These are phyloP conservation scores for Cochlearia excelsa DNA, from an alignment of 345 rosid genomes.

Conservation along the genomic window DNA sequence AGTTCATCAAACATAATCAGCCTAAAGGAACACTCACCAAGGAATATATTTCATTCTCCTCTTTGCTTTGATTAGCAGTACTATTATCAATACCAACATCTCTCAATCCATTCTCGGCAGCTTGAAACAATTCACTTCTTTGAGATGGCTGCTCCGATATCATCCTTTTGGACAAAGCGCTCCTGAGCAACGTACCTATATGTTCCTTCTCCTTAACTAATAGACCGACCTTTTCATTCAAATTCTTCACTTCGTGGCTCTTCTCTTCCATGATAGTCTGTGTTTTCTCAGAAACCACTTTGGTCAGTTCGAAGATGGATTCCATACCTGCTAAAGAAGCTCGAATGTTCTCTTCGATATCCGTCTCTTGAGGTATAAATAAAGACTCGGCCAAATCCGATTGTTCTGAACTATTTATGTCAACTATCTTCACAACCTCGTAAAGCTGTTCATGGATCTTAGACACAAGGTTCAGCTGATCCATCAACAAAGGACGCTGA, in stretches of 20 bases:
- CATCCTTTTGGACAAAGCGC: constrained; percentile 81
- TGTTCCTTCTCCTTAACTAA: constrained; percentile 87
- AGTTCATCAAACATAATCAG: constrained; percentile 17
- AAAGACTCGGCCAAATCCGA: constrained; percentile 76
- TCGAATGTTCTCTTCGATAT: constrained; percentile 75
- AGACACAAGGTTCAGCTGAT: constrained; percentile 81
- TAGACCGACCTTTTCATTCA: constrained; percentile 65
- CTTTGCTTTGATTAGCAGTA: constrained; percentile 40
- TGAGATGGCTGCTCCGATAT: constrained; percentile 52
- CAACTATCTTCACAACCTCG: constrained; percentile 56
- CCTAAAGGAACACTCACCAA: constrained; percentile 52
- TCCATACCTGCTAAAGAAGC: constrained; percentile 95
- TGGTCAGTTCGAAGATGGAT: constrained; percentile 65
- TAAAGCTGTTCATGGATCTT: constrained; percentile 70
- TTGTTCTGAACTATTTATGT: constrained; percentile 54
- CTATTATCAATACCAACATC: constrained; percentile 64
- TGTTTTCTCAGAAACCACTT: constrained; percentile 59
- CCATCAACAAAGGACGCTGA: constrained; percentile 71
- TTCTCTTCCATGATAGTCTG: constrained; percentile 63
- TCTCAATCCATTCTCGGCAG: constrained; percentile 81
- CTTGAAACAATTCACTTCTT: constrained; percentile 63
- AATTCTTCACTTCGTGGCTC: constrained; percentile 53
- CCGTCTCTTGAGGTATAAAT: constrained; percentile 82
- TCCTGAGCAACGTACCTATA: constrained; percentile 75
- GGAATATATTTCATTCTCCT: constrained; percentile 74